Base-by-base conservation (phyloP, 1,284 basidiomycete genomes). In the Cutaneotrichosporon spelunceum region DNA sequence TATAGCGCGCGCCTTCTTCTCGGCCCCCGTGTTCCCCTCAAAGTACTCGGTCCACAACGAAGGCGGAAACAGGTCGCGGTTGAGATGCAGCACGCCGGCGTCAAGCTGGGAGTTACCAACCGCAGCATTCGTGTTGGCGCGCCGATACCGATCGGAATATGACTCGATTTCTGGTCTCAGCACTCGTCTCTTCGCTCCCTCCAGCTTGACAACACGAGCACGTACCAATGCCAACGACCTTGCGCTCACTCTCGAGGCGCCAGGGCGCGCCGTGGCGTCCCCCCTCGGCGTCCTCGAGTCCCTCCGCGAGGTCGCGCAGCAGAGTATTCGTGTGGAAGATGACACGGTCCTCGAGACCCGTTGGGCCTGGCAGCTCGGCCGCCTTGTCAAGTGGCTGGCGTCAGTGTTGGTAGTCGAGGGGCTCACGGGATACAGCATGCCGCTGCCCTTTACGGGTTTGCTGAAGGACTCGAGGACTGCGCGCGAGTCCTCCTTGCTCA, bases 41-140 rank as follows among this genome's bases (percentile, higher is more conserved):
- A 79, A 78, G 66, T 78, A 78, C 56, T 69, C 72, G 26, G 63
- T 57, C 77, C 77, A 79, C 45, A 79, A 64, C 8, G 64, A 57
- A n/a, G 71, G 72, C 27, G 78, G 78, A 63, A 79, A 78, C 56
- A 75, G 68, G 19, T 54, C 47, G 47, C 70, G 63, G 48, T 75
- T 66, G 27, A 79, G 63, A 48, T 70, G 66, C 23, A 79, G 60
- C 11, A 49, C 53, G 10, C 52, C 84, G 5, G 69, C 59, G 47
- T 77, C 69, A 0, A 79, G 66, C 21, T 53, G 52, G 9, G 66
- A 53, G 24, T 64, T 52, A 11, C 61, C 56, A 2, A 45, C 4
- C 16, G 61, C 57, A 6, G 61, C 16, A 13, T 59, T 50, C 2
- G 55, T 9, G 26, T 26, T 39, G 10, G 49, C 36, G 4, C 59